Conservation (phyloP, 1,284 basidiomycete genomes). For the Chalciporus piperatoides region DNA sequence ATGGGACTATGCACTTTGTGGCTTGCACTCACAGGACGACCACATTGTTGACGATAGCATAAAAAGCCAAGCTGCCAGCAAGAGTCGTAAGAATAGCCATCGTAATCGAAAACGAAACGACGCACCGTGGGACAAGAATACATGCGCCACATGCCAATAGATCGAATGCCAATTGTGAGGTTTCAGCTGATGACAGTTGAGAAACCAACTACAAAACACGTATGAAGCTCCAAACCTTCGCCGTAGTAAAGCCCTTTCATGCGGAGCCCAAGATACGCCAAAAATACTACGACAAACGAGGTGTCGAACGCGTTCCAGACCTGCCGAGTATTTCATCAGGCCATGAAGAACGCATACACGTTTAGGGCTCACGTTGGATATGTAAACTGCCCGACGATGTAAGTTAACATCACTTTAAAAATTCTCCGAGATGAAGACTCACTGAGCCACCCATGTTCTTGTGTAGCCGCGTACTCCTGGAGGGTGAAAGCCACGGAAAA, state of each 20-base stretch:
- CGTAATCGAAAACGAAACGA: background rate
- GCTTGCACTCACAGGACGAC: conserved; percentile 61
- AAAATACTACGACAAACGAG: conserved; percentile 69
- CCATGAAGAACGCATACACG: conserved; percentile 1
- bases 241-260: conserved; percentile 56
- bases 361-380: conserved; percentile 63
- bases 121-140: conserved; percentile 77
- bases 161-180: conserved; percentile 76
- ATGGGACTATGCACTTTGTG: background rate
- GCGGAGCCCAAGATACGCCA: conserved; percentile 66
- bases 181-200: conserved; percentile 37
- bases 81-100: conserved; percentile 4
- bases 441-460: conserved; percentile 85
- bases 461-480: conserved; percentile 76
- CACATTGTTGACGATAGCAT: conserved; percentile 79
- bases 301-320: conserved; percentile 90
- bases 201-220: background rate
- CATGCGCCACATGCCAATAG: conserved; percentile 82
- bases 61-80: conserved; percentile 68
- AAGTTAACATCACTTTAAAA: conserved; percentile 3
- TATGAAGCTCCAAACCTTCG: conserved; percentile 42
- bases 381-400: conserved; percentile 60
- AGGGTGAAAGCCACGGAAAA: conserved; percentile 75
- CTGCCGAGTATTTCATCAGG: conserved; percentile 33
- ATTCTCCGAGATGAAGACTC: conserved; percentile 32